Conservation (phyloP, 2,329 filamentous ascomycete species). For the Microdochium bolleyi region DNA sequence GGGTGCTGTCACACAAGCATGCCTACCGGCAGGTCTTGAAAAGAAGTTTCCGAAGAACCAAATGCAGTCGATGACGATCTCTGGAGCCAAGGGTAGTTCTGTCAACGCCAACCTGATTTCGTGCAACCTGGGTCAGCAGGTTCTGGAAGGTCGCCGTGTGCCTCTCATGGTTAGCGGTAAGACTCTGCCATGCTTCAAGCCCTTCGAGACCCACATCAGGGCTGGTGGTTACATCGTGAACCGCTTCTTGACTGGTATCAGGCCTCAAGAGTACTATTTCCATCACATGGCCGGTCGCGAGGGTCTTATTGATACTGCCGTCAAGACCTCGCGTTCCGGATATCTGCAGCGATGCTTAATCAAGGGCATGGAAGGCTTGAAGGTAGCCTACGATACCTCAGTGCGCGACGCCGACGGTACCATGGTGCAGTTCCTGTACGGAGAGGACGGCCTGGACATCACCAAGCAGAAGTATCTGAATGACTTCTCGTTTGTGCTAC, state of each 20-base stretch:
- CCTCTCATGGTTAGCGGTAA: conserved; percentile 98
- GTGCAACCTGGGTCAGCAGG: conserved; percentile 93
- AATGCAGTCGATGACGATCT: conserved; percentile 98
- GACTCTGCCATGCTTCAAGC: conserved; percentile 86
- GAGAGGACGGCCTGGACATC: conserved; percentile 90
- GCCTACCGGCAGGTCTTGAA: conserved; percentile 73
- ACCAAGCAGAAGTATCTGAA: conserved; percentile 88
- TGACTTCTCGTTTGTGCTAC: conserved; percentile 83
- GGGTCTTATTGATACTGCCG: conserved; percentile 96
- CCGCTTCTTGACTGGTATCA: conserved; percentile 95
- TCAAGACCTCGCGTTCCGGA: conserved; percentile 95
- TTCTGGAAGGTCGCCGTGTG: conserved; percentile 88
- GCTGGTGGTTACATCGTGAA: conserved; percentile 92
- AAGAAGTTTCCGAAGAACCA: conserved; percentile 96
- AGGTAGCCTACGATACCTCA: conserved; percentile 86
- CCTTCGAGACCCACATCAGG: conserved; percentile 80
- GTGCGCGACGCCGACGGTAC: conserved; percentile 92
- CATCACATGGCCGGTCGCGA: conserved; percentile 99
- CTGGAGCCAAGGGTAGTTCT: conserved; percentile 84
- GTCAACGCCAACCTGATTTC: conserved; percentile 98
- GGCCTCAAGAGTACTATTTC: conserved; percentile 97
- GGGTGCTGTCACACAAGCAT: conserved; percentile 66
- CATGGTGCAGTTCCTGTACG: conserved; percentile 91
- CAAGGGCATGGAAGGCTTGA: conserved; percentile 95
- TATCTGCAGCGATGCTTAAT: conserved; percentile 96